Conservation (phyloP, 2,329 filamentous ascomycete species). For the Chaetomium sp. region DNA sequence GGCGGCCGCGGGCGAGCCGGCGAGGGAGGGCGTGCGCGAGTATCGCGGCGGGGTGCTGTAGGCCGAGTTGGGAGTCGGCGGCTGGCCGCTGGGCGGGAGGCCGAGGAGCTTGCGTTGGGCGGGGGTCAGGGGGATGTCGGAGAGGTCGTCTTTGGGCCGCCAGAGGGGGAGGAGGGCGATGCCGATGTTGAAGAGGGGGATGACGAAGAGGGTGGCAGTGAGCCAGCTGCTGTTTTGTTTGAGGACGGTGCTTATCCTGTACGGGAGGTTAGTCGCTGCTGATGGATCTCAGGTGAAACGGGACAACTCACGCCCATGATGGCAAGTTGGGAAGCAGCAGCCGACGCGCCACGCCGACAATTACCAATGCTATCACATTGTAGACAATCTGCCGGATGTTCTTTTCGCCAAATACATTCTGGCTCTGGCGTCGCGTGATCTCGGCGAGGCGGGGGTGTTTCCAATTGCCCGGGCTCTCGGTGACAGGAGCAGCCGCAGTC, state of each 20-base stretch:
- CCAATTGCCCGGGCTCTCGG: conserved; percentile 74
- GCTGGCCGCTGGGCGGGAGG: conserved; percentile 58
- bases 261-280: too few relatives aligned
- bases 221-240: conserved; percentile 37
- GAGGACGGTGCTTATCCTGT: conserved; percentile 30
- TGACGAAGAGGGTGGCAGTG: conserved; percentile 43
- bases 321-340: conserved; percentile 31
- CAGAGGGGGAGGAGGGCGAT: conserved; percentile 67
- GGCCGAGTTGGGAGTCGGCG: conserved; percentile 61
- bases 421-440: conserved; percentile 74
- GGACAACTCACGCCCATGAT: conserved; percentile 33
- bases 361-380: conserved; percentile 50
- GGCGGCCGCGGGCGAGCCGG: conserved; percentile 48
- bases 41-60: conserved; percentile 87
- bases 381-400: conserved; percentile 65
- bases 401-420: conserved; percentile 68
- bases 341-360: conserved; percentile 32
- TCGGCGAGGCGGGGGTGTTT: conserved; percentile 83
- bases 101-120: conserved; percentile 80
- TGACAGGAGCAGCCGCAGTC: conserved; percentile 33
- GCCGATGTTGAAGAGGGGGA: conserved; percentile 65
- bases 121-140: conserved; percentile 87
- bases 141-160: conserved; percentile 65
- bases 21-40: conserved; percentile 62
- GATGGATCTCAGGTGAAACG: too few relatives aligned